phyloP scores from a whole-genome alignment of 2,329 filamentous ascomycete species.

The Epichloe sp. region DNA sequence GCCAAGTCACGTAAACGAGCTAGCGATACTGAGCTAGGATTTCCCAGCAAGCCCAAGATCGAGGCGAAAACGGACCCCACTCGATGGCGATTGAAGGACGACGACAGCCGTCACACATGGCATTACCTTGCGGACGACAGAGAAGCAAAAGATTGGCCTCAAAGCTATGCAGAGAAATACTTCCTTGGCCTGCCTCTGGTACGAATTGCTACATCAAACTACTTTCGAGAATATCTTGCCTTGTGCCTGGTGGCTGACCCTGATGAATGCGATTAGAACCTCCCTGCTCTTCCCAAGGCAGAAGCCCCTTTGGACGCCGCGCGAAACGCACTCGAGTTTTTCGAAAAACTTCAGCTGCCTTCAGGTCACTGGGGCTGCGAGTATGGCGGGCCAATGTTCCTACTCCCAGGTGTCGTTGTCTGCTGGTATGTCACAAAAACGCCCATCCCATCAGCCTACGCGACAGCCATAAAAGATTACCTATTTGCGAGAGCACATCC shows the following conservation, averaged over 20 bases:
- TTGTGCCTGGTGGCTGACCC: background rate
- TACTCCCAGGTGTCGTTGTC: constrained; percentile 74
- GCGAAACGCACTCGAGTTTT: constrained; percentile 74
- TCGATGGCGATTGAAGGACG: constrained; percentile 74
- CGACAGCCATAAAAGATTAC: constrained; percentile 85
- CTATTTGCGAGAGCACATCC: constrained; percentile 74
- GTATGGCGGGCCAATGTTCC: constrained; percentile 95
- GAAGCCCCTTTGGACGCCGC: constrained; percentile 67
- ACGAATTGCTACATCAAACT: constrained; percentile 11
- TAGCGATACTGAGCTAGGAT: constrained; percentile 24
- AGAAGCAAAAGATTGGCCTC: constrained; percentile 65
- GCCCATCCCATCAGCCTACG: constrained; percentile 65
- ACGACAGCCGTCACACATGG: constrained; percentile 83
- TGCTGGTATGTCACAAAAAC: constrained; percentile 84
- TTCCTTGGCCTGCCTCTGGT: constrained; percentile 71
- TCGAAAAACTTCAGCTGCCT: constrained; percentile 75
- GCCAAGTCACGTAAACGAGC: constrained; percentile 30
- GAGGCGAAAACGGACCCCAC: constrained; percentile 59
- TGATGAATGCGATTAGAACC: constrained; percentile 36
- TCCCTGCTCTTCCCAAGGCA: constrained; percentile 58
- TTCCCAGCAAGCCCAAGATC: constrained; percentile 34
- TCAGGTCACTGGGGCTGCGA: constrained; percentile 95
- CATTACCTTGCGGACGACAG: constrained; percentile 71
- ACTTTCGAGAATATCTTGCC: background rate
- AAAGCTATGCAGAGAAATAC: constrained; percentile 80